Base-by-base conservation (phyloP, 305 asterid genomes). In the Solanum hybrid region DNA sequence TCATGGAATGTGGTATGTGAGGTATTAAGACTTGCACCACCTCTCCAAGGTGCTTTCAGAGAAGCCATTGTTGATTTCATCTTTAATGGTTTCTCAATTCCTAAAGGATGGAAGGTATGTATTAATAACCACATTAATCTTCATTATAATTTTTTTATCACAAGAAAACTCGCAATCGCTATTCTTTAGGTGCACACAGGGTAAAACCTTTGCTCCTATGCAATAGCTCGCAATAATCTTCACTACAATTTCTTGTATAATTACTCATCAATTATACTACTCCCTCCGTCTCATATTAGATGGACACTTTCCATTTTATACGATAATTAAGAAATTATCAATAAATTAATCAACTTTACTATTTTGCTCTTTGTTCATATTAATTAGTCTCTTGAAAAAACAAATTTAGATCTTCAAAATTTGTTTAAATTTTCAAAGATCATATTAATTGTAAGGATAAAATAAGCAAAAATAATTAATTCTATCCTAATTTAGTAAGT, bases 71-170 rank as follows among this genome's bases (percentile, higher is more conserved):
- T 91, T 17, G 95, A 93, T 89, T 93, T 93, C 82, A 90, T 85
- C 75, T 93, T 69, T 92, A 93, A 93, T 34, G 96, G 95, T 2
- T 94, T 92, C 93, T 86, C 92, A 2, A 91, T 94, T 71, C 95
- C 94, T 6, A 93, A 92, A 91, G 96, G 95, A 72, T 94, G 95
- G 95, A 93, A 93, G 94, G 94, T 93, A 92, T 76, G 94, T 93
- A 93, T 76, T 29, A 76, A 76, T 76, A 32, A 69, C 15, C 1
- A 3, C 3, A 31, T 19, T 69, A n/a, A 69, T 24, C 15, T 19
- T 86, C 15, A 6, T 13, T 42, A 22, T 4, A 27, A 40, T 82
- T 51, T n/a, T 5, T 17, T 31, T 42, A 40, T 42, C 6, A 42
- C 19, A 4, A 42, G 56, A 13, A 42, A 42, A 42, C 6, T 4